phyloP scores from a whole-genome alignment of 768 basidiomycete genomes.

The Leccinellum luteum region DNA sequence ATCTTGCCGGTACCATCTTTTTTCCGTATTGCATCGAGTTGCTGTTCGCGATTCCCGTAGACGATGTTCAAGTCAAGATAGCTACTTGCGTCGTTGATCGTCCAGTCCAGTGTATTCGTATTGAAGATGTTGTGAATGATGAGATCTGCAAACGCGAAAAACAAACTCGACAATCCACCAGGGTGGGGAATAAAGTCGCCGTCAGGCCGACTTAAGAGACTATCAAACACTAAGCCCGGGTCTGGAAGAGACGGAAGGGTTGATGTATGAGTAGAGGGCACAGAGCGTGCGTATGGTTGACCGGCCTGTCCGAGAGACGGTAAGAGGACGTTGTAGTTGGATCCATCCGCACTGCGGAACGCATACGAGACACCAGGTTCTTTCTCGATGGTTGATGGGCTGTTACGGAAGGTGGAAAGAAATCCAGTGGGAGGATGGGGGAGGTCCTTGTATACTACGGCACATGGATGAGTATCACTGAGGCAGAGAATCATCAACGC shows the following conservation, averaged over 20 bases:
- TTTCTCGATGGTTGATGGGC: neutral
- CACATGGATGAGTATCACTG: neutral
- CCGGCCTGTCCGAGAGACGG: conserved; percentile 60
- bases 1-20: conserved; percentile 66
- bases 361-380: conserved; percentile 40
- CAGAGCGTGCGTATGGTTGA: conserved; percentile 66
- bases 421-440: conserved; percentile 69
- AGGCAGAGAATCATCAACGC: conserved; percentile 28
- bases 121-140: conserved; percentile 75
- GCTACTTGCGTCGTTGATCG: conserved; percentile 62
- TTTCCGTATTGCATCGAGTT: conserved; percentile 51
- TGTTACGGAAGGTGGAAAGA: conserved; percentile 30
- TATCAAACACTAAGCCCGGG: conserved; percentile 67
- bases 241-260: conserved; percentile 56
- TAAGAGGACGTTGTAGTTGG: conserved; percentile 52
- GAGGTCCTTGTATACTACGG: conserved; percentile 71
- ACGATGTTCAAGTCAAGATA: conserved; percentile 77
- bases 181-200: conserved; percentile 51
- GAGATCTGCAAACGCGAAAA: conserved; percentile 78
- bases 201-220: conserved; percentile 46
- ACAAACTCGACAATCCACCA: conserved; percentile 66
- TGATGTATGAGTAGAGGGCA: conserved; percentile 45
- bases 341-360: conserved; percentile 59
- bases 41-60: conserved; percentile 57
- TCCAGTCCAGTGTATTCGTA: conserved; percentile 44